Conservation (phyloP, 805 yeast genomes). For the Yamadazyma akitaensis region DNA sequence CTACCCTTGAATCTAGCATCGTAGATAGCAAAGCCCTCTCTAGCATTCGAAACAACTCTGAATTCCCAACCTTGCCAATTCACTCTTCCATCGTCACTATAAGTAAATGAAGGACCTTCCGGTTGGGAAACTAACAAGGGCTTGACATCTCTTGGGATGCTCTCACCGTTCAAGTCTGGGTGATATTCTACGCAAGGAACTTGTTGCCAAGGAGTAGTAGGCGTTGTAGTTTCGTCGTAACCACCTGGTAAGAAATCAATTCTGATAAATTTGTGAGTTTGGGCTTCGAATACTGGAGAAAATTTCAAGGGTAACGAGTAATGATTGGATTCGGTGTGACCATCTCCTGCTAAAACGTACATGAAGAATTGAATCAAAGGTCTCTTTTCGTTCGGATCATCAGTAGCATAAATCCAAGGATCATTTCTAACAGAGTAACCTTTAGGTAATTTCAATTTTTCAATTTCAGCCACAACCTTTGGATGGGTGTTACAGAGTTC, state of each 20-base stretch:
- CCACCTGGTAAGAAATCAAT: slow-evolving; percentile 76
- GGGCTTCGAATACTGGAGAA: slow-evolving; percentile 67
- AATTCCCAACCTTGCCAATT: slow-evolving; percentile 86
- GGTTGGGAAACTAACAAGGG: slow-evolving; percentile 72
- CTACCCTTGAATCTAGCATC: slow-evolving; percentile 75
- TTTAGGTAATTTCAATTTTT: slow-evolving; percentile 60
- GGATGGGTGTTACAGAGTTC: slow-evolving; percentile 52
- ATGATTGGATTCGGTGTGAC: slow-evolving; percentile 69
- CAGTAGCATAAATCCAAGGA: slow-evolving; percentile 88
- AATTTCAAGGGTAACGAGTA: slow-evolving; percentile 72
- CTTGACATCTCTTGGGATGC: slow-evolving; percentile 51
- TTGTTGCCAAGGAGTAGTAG: slow-evolving; percentile 59
- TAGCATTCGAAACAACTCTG: slow-evolving; percentile 62
- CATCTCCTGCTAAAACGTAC: slow-evolving; percentile 63
- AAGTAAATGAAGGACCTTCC: slow-evolving; percentile 71
- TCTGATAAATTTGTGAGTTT: slow-evolving; percentile 58
- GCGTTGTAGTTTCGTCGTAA: slow-evolving; percentile 54
- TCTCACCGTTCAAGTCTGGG: slow-evolving; percentile 62
- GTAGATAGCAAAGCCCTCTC: slow-evolving; percentile 79
- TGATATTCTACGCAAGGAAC: slow-evolving; percentile 68
- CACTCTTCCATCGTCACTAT: slow-evolving; percentile 59
- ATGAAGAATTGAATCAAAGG: slow-evolving; percentile 71
- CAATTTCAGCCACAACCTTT: slow-evolving; percentile 57
- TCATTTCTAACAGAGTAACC: slow-evolving; percentile 57
- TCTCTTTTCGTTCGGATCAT: slow-evolving; percentile 56